Evolutionary conservation across 768 basidiomycete species (phyloP).

Genomic region (Russula foetens): DNA sequence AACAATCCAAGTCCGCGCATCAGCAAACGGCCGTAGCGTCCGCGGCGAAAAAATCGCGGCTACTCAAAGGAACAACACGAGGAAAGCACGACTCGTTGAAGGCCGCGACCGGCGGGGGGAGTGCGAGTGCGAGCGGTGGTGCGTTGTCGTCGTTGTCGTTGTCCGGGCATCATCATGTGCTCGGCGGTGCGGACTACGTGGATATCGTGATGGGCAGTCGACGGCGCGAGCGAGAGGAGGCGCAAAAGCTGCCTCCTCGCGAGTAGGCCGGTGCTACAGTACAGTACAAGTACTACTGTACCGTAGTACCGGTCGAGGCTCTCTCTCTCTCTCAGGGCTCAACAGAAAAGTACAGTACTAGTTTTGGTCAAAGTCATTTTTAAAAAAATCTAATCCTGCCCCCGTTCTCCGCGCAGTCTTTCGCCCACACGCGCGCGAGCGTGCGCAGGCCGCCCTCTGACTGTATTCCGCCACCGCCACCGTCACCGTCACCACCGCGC

Average conservation of each 20-base stretch:
- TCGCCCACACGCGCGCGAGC: too few species aligned
- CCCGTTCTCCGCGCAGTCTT: too few species aligned
- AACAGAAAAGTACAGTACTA: too few species aligned
- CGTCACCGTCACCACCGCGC: too few species aligned
- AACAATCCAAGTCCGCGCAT: background rate
- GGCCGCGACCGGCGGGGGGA: background rate
- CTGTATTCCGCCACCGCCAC: too few species aligned
- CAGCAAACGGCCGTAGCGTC: constrained; percentile 10
- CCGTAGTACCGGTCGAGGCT: too few species aligned
- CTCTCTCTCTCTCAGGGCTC: too few species aligned
- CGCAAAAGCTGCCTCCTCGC: constrained; percentile 42
- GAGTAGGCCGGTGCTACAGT: too few species aligned
- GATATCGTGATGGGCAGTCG: constrained; percentile 63
- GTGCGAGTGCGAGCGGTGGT: background rate
- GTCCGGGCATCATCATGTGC: constrained; percentile 30
- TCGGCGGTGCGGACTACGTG: constrained; percentile 75
- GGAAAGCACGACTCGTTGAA: background rate
- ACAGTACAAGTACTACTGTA: too few species aligned
- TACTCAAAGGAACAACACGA: constrained; percentile 22
- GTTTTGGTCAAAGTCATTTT: too few species aligned
- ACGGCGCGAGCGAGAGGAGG: constrained; percentile 58
- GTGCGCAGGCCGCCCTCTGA: too few species aligned
- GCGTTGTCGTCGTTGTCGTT: constrained; percentile 22
- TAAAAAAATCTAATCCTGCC: too few species aligned
- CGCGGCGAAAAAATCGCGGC: constrained; percentile 36